Base-by-base conservation (phyloP, 306 rosid genomes). In the Corylus heterophylla region DNA sequence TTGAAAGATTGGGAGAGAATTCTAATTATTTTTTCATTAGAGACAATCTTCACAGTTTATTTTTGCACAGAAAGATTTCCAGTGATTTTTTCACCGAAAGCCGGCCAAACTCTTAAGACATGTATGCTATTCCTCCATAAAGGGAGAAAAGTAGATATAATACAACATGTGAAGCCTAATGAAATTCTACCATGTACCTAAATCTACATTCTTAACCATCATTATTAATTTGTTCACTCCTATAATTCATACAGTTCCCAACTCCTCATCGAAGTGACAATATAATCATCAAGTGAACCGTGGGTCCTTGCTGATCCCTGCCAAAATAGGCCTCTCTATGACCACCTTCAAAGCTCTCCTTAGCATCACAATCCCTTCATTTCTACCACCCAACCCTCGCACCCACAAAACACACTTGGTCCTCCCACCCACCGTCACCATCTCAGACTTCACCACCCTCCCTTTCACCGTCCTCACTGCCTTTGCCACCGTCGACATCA, bases 341-440 rank as follows among this genome's bases (percentile, higher is more conserved):
- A 74, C 87, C 81, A 61, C 80, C 78, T 83, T 83, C 55, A 91
- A 81, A 47, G 84, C 81, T 75, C 87, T 89, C 87, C 81, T 88
- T 1, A 93, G 90, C 72, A 64, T 69, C 16, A 54, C 82, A 11
- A 79, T 12, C 37, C 83, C 81, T 71, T 85, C 90, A 50, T 74
- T 86, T 71, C 85, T 89, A 84, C 73, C 62, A 9, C 44, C 73
- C 67, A 71, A 51, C n/a, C 89, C 88, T 67, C 81, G 78, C 17
- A 91, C 74, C 94, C 91, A 91, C 72, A 89, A 42, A 76, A 85
- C 85, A 80, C 47, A 68, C 74, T 81, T 93, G 71, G 79, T 84
- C 79, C 96, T 88, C 63, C 91, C 89, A 45, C 90, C 92, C 16
- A 88, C 84, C 1, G 83, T 88, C 80, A 84, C 90, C 87, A 88